A percentile compares a stretch with the other conserved stretches of the same genome.
These are phyloP conservation scores for Monosporascus sp. DNA, from an alignment of 2,329 filamentous ascomycete genomes.

Conservation along the genomic window DNA sequence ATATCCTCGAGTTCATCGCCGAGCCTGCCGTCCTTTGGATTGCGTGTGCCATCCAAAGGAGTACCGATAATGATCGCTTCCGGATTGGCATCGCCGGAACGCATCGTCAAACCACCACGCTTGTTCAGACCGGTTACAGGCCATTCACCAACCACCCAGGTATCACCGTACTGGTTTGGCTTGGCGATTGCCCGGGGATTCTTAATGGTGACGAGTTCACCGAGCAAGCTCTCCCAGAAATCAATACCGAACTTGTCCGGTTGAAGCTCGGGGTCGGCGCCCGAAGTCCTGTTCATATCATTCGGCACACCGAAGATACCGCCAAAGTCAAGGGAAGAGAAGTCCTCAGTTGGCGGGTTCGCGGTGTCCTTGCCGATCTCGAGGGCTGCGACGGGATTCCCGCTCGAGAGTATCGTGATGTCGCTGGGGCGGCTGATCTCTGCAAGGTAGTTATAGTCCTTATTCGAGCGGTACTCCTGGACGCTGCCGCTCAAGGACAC, in stretches of 20 bases:
- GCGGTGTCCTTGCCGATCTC: conserved; percentile 51
- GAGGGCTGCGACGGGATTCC: conserved; percentile 50
- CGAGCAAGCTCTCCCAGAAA: conserved; percentile 67
- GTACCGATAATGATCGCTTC: conserved; percentile 62
- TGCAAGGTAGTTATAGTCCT: conserved; percentile 58
- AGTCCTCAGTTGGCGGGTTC: conserved; percentile 57
- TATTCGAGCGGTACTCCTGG: conserved; percentile 49
- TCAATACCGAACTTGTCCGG: conserved; percentile 62
- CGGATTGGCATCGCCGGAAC: conserved; percentile 60
- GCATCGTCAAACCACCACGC: conserved; percentile 61
- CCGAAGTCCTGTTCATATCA: conserved; percentile 52
- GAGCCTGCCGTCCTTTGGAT: conserved; percentile 55
- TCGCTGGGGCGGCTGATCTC: conserved; percentile 55
- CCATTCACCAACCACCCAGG: conserved; percentile 66
- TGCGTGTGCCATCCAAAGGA: conserved; percentile 60
- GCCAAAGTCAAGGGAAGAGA: conserved; percentile 58
- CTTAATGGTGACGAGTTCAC: conserved; percentile 62
- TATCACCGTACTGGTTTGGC: conserved; percentile 62
- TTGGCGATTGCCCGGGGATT: conserved; percentile 52
- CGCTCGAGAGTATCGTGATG: conserved; percentile 47
- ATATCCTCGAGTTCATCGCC: conserved; percentile 62
- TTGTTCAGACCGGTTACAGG: conserved; percentile 56
- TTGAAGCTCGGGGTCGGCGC: conserved; percentile 55
- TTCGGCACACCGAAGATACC: conserved; percentile 63
- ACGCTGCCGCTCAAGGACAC: conserved; percentile 57